Conservation (phyloP, 768 basidiomycete genomes). For the Xerocomellus chrysenteron region DNA sequence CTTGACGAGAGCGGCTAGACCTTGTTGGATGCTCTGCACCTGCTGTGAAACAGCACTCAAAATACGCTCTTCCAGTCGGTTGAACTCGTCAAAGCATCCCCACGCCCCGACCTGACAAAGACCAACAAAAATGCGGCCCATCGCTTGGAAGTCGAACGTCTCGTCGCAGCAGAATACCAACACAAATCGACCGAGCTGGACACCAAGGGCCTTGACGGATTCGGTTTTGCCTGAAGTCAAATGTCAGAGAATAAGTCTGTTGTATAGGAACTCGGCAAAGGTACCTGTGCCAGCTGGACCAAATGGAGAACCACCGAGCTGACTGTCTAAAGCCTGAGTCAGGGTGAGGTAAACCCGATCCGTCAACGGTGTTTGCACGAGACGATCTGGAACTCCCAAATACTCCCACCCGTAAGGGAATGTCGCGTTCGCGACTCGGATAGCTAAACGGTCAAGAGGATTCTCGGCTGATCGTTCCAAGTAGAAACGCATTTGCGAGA, state of each 20-base stretch:
- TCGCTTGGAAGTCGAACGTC: conserved; percentile 99
- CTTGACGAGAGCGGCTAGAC: conserved; percentile 76
- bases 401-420: conserved; percentile 99
- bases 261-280: conserved; percentile 7
- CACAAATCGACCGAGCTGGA: conserved; percentile 97
- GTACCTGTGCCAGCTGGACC: conserved; percentile 96
- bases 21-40: conserved; percentile 97
- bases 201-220: conserved; percentile 97
- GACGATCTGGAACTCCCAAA: conserved; percentile 91
- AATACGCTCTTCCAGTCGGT: conserved; percentile 96
- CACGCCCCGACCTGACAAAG: conserved; percentile 99
- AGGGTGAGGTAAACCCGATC: conserved; percentile 96
- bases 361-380: conserved; percentile 97
- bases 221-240: conserved; percentile 83
- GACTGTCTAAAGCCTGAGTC: conserved; percentile 92
- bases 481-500: conserved; percentile 99
- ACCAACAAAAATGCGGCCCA: conserved; percentile 99
- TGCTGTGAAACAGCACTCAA: conserved; percentile 98
- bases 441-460: conserved; percentile 75
- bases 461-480: conserved; percentile 69
- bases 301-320: conserved; percentile 96
- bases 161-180: conserved; percentile 99
- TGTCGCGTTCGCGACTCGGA: conserved; percentile 84
- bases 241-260: conserved; percentile 1
- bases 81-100: conserved; percentile 99